phyloP scores from a whole-genome alignment of 2,329 filamentous ascomycete genomes.

The Bisporella sp. region DNA sequence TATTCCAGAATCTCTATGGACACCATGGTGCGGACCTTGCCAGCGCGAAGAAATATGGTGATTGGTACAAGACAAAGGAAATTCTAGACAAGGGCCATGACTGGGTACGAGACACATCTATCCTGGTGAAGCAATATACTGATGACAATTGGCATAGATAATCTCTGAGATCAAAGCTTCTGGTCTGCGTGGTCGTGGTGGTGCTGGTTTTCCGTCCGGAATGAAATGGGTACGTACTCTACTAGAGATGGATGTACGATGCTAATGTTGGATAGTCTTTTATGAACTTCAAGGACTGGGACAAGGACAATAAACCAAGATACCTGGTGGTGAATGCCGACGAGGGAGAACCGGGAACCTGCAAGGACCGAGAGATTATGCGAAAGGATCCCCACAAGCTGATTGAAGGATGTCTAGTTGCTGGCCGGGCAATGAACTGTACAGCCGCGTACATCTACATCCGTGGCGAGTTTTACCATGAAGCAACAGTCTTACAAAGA shows the following conservation, averaged over 20 bases:
- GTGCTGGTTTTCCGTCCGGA: constrained; percentile 95
- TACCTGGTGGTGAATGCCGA: constrained; percentile 98
- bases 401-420: constrained; percentile 91
- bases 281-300: constrained; percentile 99
- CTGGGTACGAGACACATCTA: constrained; percentile 50
- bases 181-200: constrained; percentile 88
- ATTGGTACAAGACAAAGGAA: constrained; percentile 99
- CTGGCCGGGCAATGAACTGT: constrained; percentile 97
- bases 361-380: constrained; percentile 99
- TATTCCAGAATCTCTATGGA: constrained; percentile 98
- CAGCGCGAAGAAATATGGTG: constrained; percentile 94
- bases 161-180: constrained; percentile 97
- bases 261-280: constrained; percentile 61
- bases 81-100: constrained; percentile 96
- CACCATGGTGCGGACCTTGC: constrained; percentile 87
- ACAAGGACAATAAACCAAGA: constrained; percentile 91
- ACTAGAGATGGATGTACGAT: background rate
- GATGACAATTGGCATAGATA: constrained; percentile 48
- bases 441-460: constrained; percentile 99
- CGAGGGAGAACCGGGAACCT: constrained; percentile 96
- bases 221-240: constrained; percentile 87
- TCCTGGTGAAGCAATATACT: background rate
- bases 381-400: constrained; percentile 99
- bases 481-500: constrained; percentile 85
- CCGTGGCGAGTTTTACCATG: constrained; percentile 94